Evolutionary conservation across 2,329 filamentous ascomycete species (phyloP), one percentile per base, ranked within the genome.

Genomic region (Aspergillus quadricinctus): DNA sequence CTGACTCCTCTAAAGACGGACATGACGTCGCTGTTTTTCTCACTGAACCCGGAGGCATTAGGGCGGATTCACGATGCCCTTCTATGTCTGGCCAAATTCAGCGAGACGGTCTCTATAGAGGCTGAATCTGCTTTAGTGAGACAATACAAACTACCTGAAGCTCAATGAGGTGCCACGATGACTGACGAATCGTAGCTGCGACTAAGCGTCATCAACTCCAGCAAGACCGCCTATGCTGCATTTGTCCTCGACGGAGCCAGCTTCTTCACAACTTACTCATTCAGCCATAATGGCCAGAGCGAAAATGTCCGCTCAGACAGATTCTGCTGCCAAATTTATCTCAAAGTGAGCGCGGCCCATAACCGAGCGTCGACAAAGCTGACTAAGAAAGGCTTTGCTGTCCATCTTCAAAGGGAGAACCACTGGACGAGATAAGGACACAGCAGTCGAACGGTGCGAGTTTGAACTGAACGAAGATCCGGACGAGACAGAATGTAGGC

Each of bases 141-240:
- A 46, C 9, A 14, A 46, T 56, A 19, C 10, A 27, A 3, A 28
- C 52, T 21, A 46, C 46, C 52, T 45, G 50, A 49, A 29, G 48
- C 37, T 25, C 40, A 27, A 11, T 49, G 23, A 52, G 19, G 19
- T 6, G 37, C 3, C 10, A 19, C 41, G 8, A 35, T 17, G 4
- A 31, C 60, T 64, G 48, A 67, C 55, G 9, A 29, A 3, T 31
- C 23, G 17, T 46, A 84, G 84, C 80, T 87, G 59, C 81, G 82
- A 2, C 71, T 88, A 31, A 85, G 83, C 54, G 79, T 83, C 46
- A 73, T 88, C 56, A 87, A 88, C 64, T 78, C 80, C 8, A 84
- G 84, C 6, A 84, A 85, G 62, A 86, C 85, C 7, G 83, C 83
- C 35, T 86, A 87, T 72, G 81, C 83, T 2, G 82, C 83, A 3